Evolutionary conservation across 768 basidiomycete species (phyloP), one percentile per base, ranked within the genome.

Genomic region (Coprinellus micaceus): DNA sequence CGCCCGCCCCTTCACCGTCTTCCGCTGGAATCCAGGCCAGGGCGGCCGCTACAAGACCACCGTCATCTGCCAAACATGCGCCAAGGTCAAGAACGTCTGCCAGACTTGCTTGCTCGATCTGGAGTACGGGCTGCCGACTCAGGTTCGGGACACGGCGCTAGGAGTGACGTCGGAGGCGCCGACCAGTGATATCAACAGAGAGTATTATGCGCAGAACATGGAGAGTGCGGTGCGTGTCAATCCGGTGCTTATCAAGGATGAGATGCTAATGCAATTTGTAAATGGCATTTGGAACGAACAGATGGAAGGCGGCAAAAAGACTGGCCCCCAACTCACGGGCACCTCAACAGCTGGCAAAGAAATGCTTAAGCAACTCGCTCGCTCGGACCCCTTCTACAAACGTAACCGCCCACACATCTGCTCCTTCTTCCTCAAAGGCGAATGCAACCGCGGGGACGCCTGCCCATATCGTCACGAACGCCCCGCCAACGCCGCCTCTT

Each of bases 381-480:
- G 96, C 61, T 91, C 91, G 28, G 96, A 98, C 64, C 97, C 97
- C 0, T 94, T 94, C 69, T 98, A 98, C 76, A 97, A 98, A 72
- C 86, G 96, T 55, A 99, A 98, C 72, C 77, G 89, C 54, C 93
- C 97, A 45, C 90, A 98, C 61, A 67, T 97, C 13, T 99, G 97
- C 70, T 92, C 91, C 2, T 98, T 98, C 81, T 98, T 87, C 67
- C 86, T 81, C 49, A 99, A 98, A 73, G 97, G 97, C 0, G 90
- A 95, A 54, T 99, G 97, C 69, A 92, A 80, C 39, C 84, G 97
- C 41, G 97, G 97, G 6, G 73, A 75, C 13, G 94, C 96, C 58
- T 99, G 97, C 69, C 97, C 97, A 1, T 98, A 93, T 71, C 89
- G 95, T 58, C 96, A 98, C 64, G 97, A 99, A 69, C 83, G 88